Percentiles rank a stretch among this genome's conserved stretches.
These are phyloP conservation scores for Hericium erinaceus DNA, from an alignment of 768 basidiomycete genomes.

Conservation along the genomic window DNA sequence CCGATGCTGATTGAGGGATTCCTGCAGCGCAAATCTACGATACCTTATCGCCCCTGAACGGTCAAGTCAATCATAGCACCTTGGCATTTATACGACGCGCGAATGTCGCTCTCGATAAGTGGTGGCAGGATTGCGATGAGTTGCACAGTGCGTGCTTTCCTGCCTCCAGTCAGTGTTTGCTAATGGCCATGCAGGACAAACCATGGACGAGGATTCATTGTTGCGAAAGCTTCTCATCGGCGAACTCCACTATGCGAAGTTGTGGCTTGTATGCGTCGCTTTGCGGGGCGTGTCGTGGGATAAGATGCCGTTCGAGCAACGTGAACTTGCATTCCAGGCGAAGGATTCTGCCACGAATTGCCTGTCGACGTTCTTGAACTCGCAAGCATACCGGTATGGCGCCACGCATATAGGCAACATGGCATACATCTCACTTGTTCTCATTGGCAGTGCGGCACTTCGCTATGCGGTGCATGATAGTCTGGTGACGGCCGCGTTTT, in stretches of 20 bases:
- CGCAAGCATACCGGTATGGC: constrained; percentile 69
- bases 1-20: not conserved
- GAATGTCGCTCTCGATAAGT: constrained; percentile 78
- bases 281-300: constrained; percentile 91
- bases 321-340: constrained; percentile 90
- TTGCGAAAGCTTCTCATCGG: constrained; percentile 81
- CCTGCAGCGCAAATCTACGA: constrained; percentile 83
- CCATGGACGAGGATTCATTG: constrained; percentile 79
- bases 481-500: constrained; percentile 86
- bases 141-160: constrained; percentile 52
- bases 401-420: not conserved
- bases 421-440: constrained; percentile 1
- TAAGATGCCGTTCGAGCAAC: constrained; percentile 91
- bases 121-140: constrained; percentile 85
- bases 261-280: constrained; percentile 92
- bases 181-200: constrained; percentile 39
- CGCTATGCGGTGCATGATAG: constrained; percentile 91
- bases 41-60: constrained; percentile 76
- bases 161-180: not conserved
- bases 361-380: constrained; percentile 74
- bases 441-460: constrained; percentile 58
- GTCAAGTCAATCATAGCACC: constrained; percentile 78
- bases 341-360: constrained; percentile 88
- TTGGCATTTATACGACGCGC: constrained; percentile 83
- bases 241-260: constrained; percentile 86